Percentiles rank a stretch among this genome's conserved stretches.
These are phyloP conservation scores for Aeminium ludgeri DNA, from an alignment of 495 filamentous ascomycete species.

Conservation along the genomic window DNA sequence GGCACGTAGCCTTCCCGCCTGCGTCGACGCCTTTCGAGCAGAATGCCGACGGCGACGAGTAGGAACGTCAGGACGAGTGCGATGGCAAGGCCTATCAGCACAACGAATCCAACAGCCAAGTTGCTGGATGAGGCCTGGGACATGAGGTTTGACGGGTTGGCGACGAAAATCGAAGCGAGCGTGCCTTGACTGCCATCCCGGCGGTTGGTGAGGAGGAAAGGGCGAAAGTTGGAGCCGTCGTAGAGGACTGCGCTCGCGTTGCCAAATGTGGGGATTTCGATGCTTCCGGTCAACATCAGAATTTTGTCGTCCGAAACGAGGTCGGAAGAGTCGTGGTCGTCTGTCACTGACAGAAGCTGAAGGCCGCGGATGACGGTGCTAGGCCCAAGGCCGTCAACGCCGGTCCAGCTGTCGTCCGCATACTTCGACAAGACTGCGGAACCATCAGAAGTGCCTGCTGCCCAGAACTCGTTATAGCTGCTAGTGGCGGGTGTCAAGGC, in stretches of 20 bases:
- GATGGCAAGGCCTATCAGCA: constrained; percentile 83
- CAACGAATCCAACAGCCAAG: constrained; percentile 69
- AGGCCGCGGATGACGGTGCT: constrained; percentile 56
- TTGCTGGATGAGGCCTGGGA: constrained; percentile 28
- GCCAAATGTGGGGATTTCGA: constrained; percentile 60
- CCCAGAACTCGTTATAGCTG: constrained; percentile 59
- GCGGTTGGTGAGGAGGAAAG: constrained; percentile 63
- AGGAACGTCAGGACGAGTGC: constrained; percentile 75
- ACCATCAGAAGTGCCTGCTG: constrained; percentile 55
- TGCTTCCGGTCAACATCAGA: constrained; percentile 67
- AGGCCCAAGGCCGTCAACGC: constrained; percentile 40
- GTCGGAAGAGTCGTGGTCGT: constrained; percentile 45
- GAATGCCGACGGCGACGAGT: constrained; percentile 67
- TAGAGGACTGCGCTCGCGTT: constrained; percentile 75
- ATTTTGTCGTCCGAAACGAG: constrained; percentile 48
- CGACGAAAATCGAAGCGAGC: constrained; percentile 59
- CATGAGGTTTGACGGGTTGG: constrained; percentile 10
- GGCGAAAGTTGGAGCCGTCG: constrained; percentile 59
- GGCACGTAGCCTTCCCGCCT: constrained; percentile 74
- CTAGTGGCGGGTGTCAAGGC: constrained; percentile 53
- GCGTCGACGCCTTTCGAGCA: constrained; percentile 69
- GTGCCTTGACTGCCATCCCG: constrained; percentile 46
- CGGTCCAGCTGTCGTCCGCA: constrained; percentile 36
- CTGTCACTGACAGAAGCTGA: constrained; percentile 55
- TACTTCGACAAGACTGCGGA: constrained; percentile 62